Base-by-base conservation (phyloP, 2,329 filamentous ascomycete species). In the Penicillium nordicum region DNA sequence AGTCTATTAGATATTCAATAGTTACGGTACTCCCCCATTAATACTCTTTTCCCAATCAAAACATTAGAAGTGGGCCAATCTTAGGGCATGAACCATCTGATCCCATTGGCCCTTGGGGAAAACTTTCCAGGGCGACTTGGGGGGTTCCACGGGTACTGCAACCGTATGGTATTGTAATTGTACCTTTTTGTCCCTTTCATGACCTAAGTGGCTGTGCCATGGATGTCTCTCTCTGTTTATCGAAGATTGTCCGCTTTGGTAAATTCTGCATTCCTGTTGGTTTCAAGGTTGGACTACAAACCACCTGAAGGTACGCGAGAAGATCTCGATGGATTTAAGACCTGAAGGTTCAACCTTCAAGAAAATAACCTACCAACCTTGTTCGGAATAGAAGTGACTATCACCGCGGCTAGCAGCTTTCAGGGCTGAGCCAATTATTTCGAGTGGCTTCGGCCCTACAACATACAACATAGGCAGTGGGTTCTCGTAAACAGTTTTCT, bases 141-240 rank as follows among this genome's bases (percentile, higher is more conserved):
- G 53, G 45, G 41, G 21, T 2, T 21, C 21, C 21, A 21, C 21
- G 21, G 21, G 23, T 55, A 32, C n/a, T 16, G 5, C 7, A 34
- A 1, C 12, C 2, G 38, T 49, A 29, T n/a, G 12, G 48, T 56
- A 56, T 40, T 46, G 53, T 46, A 45, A 51, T 14, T 37, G 34
- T 34, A 36, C 30, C 37, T 27, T 34, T 29, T 40, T 27, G 27
- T 45, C 36, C 27, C 42, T 23, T 36, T 42, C 18, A 59, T 64
- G 62, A 64, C 62, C 59, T 57, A 50, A 44, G 61, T 64, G 62
- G 62, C 62, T 60, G 55, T 59, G 53, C 46, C 30, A 30, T 54
- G 23, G 30, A 29, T 50, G 44, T 41, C 38, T 12, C 9, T 18
- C 18, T 23, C 25, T 53, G 53, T 45, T 52, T 46, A 34, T 51